Evolutionary conservation across 1,284 basidiomycete species (phyloP).

Genomic region (Heimioporus retisporus): DNA sequence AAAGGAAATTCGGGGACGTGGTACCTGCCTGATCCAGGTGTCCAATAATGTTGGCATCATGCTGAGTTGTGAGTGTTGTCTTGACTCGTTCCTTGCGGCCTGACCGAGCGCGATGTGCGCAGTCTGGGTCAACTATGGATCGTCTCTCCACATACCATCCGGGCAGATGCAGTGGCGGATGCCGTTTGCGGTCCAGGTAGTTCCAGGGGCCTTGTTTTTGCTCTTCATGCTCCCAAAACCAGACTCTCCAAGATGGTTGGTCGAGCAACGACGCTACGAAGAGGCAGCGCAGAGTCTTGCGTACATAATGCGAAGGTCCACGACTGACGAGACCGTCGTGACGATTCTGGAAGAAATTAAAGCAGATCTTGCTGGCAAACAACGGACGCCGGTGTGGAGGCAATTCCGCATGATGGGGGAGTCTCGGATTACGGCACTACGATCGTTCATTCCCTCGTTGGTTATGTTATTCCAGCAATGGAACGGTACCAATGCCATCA

Average conservation of each 20-base stretch:
- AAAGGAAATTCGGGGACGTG: slow-evolving; percentile 63
- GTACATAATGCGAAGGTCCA: slow-evolving; percentile 52
- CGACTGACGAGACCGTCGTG: slow-evolving; percentile 52
- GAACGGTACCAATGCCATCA: slow-evolving; percentile 70
- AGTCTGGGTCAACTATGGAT: slow-evolving; percentile 62
- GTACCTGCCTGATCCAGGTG: slow-evolving; percentile 67
- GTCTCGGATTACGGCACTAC: slow-evolving; percentile 53
- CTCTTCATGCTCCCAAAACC: slow-evolving; percentile 61
- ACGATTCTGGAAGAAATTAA: slow-evolving; percentile 63
- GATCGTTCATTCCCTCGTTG: slow-evolving; percentile 62
- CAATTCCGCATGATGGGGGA: slow-evolving; percentile 59
- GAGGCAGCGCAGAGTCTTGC: slow-evolving; percentile 61
- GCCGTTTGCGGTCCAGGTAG: slow-evolving; percentile 63
- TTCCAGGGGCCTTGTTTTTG: slow-evolving; percentile 62
- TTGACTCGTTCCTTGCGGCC: not conserved
- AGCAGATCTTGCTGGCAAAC: slow-evolving; percentile 58
- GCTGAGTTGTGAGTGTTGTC: slow-evolving; percentile 56
- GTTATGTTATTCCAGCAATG: slow-evolving; percentile 70
- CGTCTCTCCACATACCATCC: slow-evolving; percentile 45
- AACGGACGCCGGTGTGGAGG: slow-evolving; percentile 45
- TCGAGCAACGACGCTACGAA: slow-evolving; percentile 62
- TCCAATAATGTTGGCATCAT: slow-evolving; percentile 60
- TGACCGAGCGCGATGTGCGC: slow-evolving; percentile 22
- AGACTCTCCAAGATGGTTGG: slow-evolving; percentile 72
- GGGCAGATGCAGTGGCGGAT: slow-evolving; percentile 63